Base-by-base conservation (phyloP, 2,329 filamentous ascomycete species). In the Aplosporella prunicola region DNA sequence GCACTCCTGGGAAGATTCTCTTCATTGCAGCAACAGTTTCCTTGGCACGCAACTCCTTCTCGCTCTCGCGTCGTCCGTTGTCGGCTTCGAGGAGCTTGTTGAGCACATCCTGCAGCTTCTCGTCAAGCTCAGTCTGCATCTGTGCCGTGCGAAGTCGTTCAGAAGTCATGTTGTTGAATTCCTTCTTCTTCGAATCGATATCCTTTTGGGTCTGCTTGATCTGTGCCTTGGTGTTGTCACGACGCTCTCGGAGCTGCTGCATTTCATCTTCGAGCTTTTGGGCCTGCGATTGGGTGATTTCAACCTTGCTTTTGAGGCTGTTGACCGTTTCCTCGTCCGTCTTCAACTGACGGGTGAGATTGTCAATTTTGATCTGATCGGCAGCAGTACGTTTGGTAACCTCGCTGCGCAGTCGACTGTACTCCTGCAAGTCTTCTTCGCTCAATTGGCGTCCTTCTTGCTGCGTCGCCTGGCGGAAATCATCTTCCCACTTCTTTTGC, bases 261-360 rank as follows among this genome's bases (percentile, higher is more conserved):
- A 87, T 65, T 44, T 95, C 87, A 4, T 72, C 69, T 43, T 85
- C 76, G 4, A 91, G 67, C 46, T 81, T 86, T 44, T 83, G 76
- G 9, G 84, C 71, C 23, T 81, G 76, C 49, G 78, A 80, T 45
- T 91, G 72, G 11, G 80, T 77, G 38, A 72, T 78, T 46, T 94
- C 86, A 20, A 95, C 80, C 56, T 87, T 94, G 52, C 84, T 83
- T 59, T 83, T 88, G 45, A 96, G 68, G 45, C 82, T 94, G 52
- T 84, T 89, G 43, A 89, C 82, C 0, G 87, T 91, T 42, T 93
- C 87, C 44, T 89, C 82, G 51, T 96, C 88, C 0, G 86, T 91
- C 61, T 89, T 94, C 43, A 86, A 72, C 54, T 95, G 86, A 15
- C 88, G 85, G 40, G 78, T 74, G n/a, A 95, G 73, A 45, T 87